These are phyloP conservation scores for Sclerotinia sclerotiorum DNA, from an alignment of 2,329 filamentous ascomycete genomes.

Conservation along the genomic window DNA sequence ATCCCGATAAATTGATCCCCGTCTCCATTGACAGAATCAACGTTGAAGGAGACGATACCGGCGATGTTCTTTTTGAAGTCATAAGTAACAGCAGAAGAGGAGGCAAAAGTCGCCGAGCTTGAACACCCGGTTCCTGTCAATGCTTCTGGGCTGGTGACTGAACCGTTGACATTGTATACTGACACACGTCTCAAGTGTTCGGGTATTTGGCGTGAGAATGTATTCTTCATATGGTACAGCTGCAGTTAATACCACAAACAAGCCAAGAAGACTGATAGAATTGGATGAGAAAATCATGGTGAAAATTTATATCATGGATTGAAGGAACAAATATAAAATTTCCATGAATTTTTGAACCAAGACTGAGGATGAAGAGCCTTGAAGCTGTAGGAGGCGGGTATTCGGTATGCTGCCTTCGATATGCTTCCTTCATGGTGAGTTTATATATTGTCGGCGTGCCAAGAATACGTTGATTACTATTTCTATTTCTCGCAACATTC, in stretches of 20 bases:
- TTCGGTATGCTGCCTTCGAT: no score
- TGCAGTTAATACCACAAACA: not conserved
- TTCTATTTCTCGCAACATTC: not conserved
- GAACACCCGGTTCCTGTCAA: slow-evolving; percentile 15
- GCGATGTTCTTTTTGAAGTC: slow-evolving; percentile 45
- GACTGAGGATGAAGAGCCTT: not conserved
- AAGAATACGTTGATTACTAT: not conserved
- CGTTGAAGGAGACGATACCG: slow-evolving; percentile 42
- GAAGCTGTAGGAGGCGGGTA: no score
- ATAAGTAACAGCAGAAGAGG: slow-evolving; percentile 42
- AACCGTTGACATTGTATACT: slow-evolving; percentile 39
- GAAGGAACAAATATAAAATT: not conserved
- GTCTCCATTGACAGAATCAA: slow-evolving; percentile 32
- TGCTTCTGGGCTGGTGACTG: slow-evolving; percentile 34
- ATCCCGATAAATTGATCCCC: slow-evolving; percentile 42
- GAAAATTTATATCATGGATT: not conserved
- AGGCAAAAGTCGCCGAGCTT: slow-evolving; percentile 31
- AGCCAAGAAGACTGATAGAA: slow-evolving; percentile 1
- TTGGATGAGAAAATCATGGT: not conserved
- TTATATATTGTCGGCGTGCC: not conserved
- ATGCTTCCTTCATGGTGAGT: not conserved
- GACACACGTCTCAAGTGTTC: slow-evolving; percentile 36
- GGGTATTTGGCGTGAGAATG: slow-evolving; percentile 40
- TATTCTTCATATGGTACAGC: slow-evolving; percentile 40
- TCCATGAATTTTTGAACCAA: not conserved